Percentiles rank a stretch among this genome's conserved stretches.
Conservation (phyloP, 2,329 filamentous ascomycete species). For the Fusarium foetens region DNA sequence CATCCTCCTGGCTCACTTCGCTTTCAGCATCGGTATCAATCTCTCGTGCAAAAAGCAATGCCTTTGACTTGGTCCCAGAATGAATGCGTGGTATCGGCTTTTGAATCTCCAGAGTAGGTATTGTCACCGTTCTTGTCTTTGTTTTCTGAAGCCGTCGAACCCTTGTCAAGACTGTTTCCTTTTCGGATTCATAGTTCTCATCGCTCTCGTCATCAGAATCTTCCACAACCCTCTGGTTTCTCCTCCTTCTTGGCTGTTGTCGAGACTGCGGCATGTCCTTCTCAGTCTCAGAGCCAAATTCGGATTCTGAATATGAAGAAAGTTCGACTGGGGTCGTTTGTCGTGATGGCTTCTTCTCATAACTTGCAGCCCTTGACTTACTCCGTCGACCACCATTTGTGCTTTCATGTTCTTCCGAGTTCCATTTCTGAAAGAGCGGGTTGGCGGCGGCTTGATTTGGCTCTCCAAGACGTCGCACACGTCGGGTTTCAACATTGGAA, state of each 20-base stretch:
- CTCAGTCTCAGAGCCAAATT: slow-evolving; percentile 11
- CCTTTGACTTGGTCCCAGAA: slow-evolving; percentile 8
- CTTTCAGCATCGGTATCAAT: slow-evolving; percentile 18
- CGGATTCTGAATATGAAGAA: background rate
- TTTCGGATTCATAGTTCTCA: slow-evolving; percentile 14
- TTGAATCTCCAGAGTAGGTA: background rate
- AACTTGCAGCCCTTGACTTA: background rate
- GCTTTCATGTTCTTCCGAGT: slow-evolving; percentile 34
- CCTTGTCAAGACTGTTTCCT: slow-evolving; percentile 33
- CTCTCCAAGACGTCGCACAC: slow-evolving; percentile 47
- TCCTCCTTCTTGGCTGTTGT: slow-evolving; percentile 12
- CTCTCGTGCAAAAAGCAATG: slow-evolving; percentile 18
- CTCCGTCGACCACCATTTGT: background rate
- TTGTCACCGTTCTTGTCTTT: background rate
- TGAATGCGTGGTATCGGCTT: background rate
- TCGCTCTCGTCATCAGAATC: slow-evolving; percentile 37
- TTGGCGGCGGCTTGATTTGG: slow-evolving; percentile 40
- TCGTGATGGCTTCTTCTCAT: slow-evolving; percentile 3
- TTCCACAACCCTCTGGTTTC: slow-evolving; percentile 18
- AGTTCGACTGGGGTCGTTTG: background rate
- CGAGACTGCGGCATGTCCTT: slow-evolving; percentile 11
- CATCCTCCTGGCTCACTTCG: slow-evolving; percentile 9
- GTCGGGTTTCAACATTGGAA: slow-evolving; percentile 41
- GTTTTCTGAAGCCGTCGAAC: slow-evolving; percentile 33
- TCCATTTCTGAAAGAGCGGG: slow-evolving; percentile 49